Percentiles rank a stretch among this genome's conserved stretches.
Conservation (phyloP, 2,329 filamentous ascomycete species). For the Aspergillus sp. region DNA sequence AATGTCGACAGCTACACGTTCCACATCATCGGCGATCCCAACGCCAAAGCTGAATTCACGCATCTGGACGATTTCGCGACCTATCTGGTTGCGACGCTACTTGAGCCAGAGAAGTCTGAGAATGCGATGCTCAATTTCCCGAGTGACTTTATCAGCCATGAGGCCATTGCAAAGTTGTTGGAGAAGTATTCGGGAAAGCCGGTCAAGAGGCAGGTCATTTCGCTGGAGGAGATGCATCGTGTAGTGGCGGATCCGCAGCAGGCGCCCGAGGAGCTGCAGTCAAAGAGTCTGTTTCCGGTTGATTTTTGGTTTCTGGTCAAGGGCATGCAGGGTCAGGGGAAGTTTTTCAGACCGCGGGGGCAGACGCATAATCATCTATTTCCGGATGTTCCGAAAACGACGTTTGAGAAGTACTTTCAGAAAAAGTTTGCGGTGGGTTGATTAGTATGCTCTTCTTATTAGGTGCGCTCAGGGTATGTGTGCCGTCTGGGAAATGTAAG, state of each 20-base stretch:
- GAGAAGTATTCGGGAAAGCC: constrained; percentile 12
- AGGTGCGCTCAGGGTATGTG: no score
- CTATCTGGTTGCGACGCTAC: constrained; percentile 18
- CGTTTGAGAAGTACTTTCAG: constrained; percentile 8
- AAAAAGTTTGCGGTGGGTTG: not conserved
- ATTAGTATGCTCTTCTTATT: no score
- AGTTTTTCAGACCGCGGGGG: constrained; percentile 13
- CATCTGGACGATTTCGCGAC: constrained; percentile 18
- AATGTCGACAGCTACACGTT: constrained; percentile 13
- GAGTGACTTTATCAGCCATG: constrained; percentile 17
- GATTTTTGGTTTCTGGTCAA: constrained; percentile 21
- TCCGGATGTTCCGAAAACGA: not conserved
- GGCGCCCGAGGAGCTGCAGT: constrained; percentile 9
- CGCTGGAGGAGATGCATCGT: constrained; percentile 12
- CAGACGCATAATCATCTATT: constrained; percentile 13
- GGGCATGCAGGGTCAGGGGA: constrained; percentile 14
- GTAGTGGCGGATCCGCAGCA: constrained; percentile 6
- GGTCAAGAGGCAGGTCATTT: constrained; percentile 7
- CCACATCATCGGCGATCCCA: constrained; percentile 16
- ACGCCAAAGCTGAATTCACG: constrained; percentile 18
- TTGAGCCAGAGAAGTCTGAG: constrained; percentile 14
- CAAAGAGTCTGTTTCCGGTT: constrained; percentile 10
- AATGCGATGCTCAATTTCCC: constrained; percentile 17
- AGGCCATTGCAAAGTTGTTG: constrained; percentile 13
- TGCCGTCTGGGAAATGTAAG: no score